Base-by-base conservation (phyloP, 2,329 filamentous ascomycete genomes). In the Penicillium olsonii region DNA sequence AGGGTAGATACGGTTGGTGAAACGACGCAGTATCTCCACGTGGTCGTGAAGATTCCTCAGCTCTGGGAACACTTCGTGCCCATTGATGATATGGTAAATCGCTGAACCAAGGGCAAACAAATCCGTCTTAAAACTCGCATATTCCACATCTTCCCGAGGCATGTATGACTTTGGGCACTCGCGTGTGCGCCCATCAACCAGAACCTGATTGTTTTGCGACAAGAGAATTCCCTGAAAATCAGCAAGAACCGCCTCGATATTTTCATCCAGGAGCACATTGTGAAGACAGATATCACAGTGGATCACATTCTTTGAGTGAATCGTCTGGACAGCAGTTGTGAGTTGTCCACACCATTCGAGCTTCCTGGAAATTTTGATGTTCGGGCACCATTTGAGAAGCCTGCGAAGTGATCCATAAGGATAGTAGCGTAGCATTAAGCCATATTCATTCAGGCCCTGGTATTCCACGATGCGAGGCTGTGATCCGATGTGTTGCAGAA, bases 311-410 rank as follows among this genome's bases (percentile, higher is more conserved):
- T 52, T 50, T 6, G 24, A 22, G 20, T 61, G 53, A 5, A 60
- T 46, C 14, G 45, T 53, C 27, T 39, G n/a, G 19, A 59, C 42
- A n/a, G 52, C 35, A 26, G 56, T 51, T 10, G 48, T 43, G 5
- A 57, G 48, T 39, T 62, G 56, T 45, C 50, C 50, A 42, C 53
- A 55, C 59, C 59, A 60, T 20, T 48, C 37, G 10, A 60, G 24
- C 43, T 46, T 57, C 11, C 38, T 40, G 1, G 47, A 19, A 6
- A 53, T 15, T 1, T 31, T 12, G 7, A 48, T 43, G 20, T 29
- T 2, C 0, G 40, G 43, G 9, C 48, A 17, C 17, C n/a, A 33
- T 10, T 37, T 22, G 24, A 59, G 37, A 34, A 52, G 50, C 5
- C 50, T 34, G n/a, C 18, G 19, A 8, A 59, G 34, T 6, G 29